phyloP scores from a whole-genome alignment of 495 filamentous ascomycete genomes.

The Podospora fimiseda region DNA sequence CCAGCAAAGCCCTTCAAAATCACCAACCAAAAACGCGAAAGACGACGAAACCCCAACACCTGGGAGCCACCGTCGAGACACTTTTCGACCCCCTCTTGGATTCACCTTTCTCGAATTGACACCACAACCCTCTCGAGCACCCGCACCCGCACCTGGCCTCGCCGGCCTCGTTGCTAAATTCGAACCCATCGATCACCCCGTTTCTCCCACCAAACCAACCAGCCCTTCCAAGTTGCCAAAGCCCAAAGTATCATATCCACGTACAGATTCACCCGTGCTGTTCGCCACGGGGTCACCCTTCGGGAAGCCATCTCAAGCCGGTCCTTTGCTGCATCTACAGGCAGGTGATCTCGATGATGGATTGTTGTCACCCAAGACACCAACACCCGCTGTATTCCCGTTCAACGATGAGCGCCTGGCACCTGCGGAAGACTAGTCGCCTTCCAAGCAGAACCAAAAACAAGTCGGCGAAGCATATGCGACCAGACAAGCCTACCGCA shows the following conservation, averaged over 20 bases:
- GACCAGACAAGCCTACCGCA: neutral
- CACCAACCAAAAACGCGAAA: neutral
- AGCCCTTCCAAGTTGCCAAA: neutral
- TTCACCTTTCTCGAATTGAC: neutral
- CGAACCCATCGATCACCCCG: conserved; percentile 28
- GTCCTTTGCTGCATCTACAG: neutral
- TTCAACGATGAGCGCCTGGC: neutral
- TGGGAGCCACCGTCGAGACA: neutral
- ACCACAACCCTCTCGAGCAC: conserved; percentile 3
- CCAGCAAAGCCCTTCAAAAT: conserved; percentile 1
- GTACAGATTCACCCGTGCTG: neutral
- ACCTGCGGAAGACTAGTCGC: neutral
- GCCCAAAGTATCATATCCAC: neutral
- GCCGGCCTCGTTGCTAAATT: conserved; percentile 36
- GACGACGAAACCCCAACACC: conserved; percentile 1
- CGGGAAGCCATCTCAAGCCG: conserved; percentile 4
- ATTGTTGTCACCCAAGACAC: conserved; percentile 7
- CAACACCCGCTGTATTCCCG: neutral
- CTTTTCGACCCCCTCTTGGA: conserved; percentile 5
- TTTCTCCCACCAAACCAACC: conserved; percentile 1
- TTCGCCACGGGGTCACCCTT: conserved; percentile 1
- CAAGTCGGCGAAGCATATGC: neutral
- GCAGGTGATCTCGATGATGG: neutral
- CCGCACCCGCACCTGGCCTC: conserved; percentile 14
- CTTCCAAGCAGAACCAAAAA: neutral